phyloP scores from a whole-genome alignment of 495 filamentous ascomycete species.

The Aspergillus indologenus region DNA sequence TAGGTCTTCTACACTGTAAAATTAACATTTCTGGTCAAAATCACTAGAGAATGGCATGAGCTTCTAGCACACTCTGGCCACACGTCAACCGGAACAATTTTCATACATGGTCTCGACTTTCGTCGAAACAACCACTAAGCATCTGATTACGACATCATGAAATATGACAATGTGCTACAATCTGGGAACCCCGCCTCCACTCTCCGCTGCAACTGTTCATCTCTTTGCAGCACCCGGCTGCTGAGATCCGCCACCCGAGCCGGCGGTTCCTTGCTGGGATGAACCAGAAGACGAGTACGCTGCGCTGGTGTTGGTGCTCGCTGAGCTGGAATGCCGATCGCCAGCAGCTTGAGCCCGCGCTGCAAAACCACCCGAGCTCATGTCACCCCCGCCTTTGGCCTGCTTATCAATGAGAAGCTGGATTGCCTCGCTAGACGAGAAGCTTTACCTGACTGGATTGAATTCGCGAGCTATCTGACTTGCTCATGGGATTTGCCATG shows the following conservation, averaged over 20 bases:
- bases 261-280: background rate
- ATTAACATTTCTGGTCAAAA: too few relatives aligned
- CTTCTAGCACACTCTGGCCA: too few relatives aligned
- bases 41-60: too few relatives aligned
- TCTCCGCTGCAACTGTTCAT: background rate
- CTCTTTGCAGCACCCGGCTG: background rate
- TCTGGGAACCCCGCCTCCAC: too few relatives aligned
- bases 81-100: too few relatives aligned
- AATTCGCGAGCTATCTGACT: background rate
- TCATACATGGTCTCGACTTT: too few relatives aligned
- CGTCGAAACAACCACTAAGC: too few relatives aligned
- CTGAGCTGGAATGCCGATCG: background rate
- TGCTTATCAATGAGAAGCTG: background rate
- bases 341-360: background rate
- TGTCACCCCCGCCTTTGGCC: background rate
- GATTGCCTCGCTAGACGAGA: background rate
- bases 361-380: background rate
- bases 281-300: background rate
- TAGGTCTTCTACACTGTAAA: too few relatives aligned
- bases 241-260: background rate
- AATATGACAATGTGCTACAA: too few relatives aligned
- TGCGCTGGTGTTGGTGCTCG: background rate
- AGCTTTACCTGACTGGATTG: background rate
- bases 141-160: too few relatives aligned
- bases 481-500: background rate